Base-by-base conservation (phyloP, 208 protist species). In the Porcisia hertigi region DNA sequence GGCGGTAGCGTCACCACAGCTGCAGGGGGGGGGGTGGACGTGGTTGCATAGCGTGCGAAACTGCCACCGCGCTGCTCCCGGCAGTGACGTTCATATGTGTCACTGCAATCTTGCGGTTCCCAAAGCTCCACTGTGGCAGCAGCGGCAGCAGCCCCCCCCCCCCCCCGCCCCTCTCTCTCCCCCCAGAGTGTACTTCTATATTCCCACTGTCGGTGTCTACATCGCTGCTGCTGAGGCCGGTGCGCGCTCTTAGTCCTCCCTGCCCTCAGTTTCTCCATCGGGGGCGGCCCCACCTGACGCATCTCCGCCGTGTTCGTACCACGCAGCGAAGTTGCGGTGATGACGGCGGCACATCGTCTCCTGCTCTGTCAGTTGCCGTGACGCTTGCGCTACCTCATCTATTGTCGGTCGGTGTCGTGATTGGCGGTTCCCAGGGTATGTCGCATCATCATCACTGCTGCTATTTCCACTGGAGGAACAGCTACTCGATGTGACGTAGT, bases 321-420 rank as follows among this genome's bases (percentile, higher is more conserved):
- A 45, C 66, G 54, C 69, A 2, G 55, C 54, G 23, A 20, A 23
- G 36, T 36, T 23, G 18, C 55, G 54, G 25, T n/a, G 59, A 41
- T 58, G 53, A 20, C 69, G 69, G n/a, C 64, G 70, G 23, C 36
- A 74, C 70, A 59, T 2, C 55, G 69, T 75, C 65, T 76, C 75
- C 23, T 71, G 69, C 45, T 76, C 70, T 6, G 77, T 76, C n/a
- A 81, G 70, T 41, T 43, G 12, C 43, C n/a, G 70, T 30, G 82
- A 54, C 0, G 64, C 75, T 5, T 53, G 43, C 75, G 60, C 53
- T 4, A 88, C 53, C 49, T 88, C 81, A 12, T 83, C 81, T 53
- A 88, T 74, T 0, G 80, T 76, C 67, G 25, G 47, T n/a, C 25
- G 45, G 30, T 4, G 47, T n/a, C 47, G 6, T 54, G 25, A 41